These are phyloP conservation scores for Rhodosorus marinus DNA, from an alignment of 23 red algal genomes.

Conservation along the genomic window DNA sequence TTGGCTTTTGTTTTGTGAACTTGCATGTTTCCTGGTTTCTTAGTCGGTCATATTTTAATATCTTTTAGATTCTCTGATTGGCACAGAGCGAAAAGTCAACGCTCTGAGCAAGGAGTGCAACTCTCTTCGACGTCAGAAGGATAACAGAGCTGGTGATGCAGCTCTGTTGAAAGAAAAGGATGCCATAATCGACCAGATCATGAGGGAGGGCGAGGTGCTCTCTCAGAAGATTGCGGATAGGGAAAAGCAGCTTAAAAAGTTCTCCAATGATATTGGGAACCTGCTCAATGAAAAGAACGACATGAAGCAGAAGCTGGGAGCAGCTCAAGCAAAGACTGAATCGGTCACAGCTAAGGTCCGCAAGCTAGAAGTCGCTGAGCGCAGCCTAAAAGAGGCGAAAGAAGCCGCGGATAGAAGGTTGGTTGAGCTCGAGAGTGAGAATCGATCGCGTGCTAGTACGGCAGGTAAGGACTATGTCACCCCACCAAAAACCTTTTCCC, in stretches of 20 bases:
- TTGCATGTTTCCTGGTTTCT: no score
- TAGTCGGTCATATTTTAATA: no score
- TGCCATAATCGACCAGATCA: conserved; percentile 25
- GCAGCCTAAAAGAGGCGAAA: conserved; percentile 10
- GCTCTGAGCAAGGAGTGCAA: conserved; percentile 45
- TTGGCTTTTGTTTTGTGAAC: no score
- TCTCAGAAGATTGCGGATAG: conserved; percentile 47
- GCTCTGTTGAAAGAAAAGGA: conserved; percentile 40
- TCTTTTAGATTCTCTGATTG: no score
- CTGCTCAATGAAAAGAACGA: no score
- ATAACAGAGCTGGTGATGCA: not conserved
- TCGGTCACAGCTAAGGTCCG: conserved; percentile 8
- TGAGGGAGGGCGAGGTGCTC: conserved; percentile 50
- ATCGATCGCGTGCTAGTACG: conserved; percentile 13
- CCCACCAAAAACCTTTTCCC: no score
- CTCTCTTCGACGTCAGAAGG: conserved; percentile 16
- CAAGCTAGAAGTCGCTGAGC: conserved; percentile 28
- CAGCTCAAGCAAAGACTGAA: conserved; percentile 25
- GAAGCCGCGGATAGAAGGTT: conserved; percentile 11
- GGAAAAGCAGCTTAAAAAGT: no score
- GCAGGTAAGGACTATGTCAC: no score
- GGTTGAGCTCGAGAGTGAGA: conserved; percentile 14
- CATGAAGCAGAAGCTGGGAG: conserved; percentile 2
- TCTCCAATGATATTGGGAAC: no score
- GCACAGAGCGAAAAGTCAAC: no score